Base-by-base conservation (phyloP, 139 green algal genomes). In the Pseudopediastrum boryanum region DNA sequence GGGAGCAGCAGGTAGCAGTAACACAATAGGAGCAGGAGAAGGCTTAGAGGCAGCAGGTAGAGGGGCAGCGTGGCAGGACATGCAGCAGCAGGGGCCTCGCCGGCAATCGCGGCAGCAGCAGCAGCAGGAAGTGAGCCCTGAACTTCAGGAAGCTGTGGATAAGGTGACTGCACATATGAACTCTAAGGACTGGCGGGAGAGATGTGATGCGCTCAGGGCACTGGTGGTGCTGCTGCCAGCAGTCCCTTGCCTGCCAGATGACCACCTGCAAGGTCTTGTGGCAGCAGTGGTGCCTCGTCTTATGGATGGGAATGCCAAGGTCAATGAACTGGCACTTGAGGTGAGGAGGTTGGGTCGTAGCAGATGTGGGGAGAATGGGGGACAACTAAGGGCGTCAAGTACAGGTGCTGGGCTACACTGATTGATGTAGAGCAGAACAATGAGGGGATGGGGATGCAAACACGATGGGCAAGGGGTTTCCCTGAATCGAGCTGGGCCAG, bases 231-330 rank as follows among this genome's bases (percentile, higher is more conserved):
- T 89, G 25, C 38, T 62, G 64, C 52, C 59, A 13, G 39, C 54
- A 29, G 70, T 85, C 13, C 41, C 75, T 31, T 71, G 70, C 29
- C 71, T 83, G 29, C 79, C 77, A 0, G 78, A 88, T 42, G 50
- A 19, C 25, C 31, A 65, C 54, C 71, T 88, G 33, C 59, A 86
- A n/a, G 29, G 23, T 41, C 59, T 85, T 50, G 41, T 86, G 46
- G 41, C 71, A 21, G 64, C 33, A 2, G 31, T 87, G 42, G 36
- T 74, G 9, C 62, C 70, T 0, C 71, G 86, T 2, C 44, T 93
- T 9, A 43, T 43, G 4, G 89, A 93, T 70, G 81, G 79, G 68
- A 93, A 93, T 78, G 78, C 83, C 58, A 93, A 91, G 83, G 89
- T 93, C 2, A 66, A 59, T 23, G 67, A 85, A 27, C 36, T 78